Conservation (phyloP, 768 basidiomycete species). For the Suillus luteus region DNA sequence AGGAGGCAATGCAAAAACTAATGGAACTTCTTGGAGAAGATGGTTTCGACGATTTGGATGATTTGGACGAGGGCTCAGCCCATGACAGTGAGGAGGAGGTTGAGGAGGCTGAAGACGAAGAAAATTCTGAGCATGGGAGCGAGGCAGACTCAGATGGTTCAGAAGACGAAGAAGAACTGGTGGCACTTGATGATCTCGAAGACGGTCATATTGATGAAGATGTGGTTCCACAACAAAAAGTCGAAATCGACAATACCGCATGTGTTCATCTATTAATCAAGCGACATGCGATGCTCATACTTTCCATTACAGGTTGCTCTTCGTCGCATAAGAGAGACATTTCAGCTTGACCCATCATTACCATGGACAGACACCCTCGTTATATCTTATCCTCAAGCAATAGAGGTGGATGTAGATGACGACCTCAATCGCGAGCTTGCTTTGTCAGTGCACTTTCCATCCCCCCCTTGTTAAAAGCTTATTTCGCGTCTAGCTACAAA, state of each 20-base stretch:
- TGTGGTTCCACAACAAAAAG: slow-evolving; percentile 76
- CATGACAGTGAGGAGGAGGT: slow-evolving; percentile 27
- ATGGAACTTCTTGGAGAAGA: slow-evolving; percentile 64
- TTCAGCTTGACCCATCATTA: slow-evolving; percentile 70
- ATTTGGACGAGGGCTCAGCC: slow-evolving; percentile 24
- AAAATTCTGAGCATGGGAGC: slow-evolving; percentile 14
- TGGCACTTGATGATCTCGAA: slow-evolving; percentile 71
- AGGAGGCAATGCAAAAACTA: slow-evolving; percentile 58
- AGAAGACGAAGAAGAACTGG: slow-evolving; percentile 42
- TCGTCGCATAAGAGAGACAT: slow-evolving; percentile 76
- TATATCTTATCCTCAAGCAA: slow-evolving; percentile 69
- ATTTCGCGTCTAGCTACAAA: slow-evolving; percentile 71
- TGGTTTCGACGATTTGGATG: slow-evolving; percentile 64
- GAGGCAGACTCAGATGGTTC: slow-evolving; percentile 26
- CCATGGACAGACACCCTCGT: slow-evolving; percentile 86
- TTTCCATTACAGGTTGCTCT: slow-evolving; percentile 59
- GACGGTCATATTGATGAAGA: slow-evolving; percentile 72
- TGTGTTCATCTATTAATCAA: slow-evolving; percentile 25
- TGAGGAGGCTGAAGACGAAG: slow-evolving; percentile 33
- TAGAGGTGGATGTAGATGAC: slow-evolving; percentile 78
- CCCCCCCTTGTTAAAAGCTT: neutral
- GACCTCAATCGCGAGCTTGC: slow-evolving; percentile 94
- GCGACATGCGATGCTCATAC: neutral
- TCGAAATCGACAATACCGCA: slow-evolving; percentile 75
- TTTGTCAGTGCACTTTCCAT: slow-evolving; percentile 54